Evolutionary conservation across 2,329 filamentous ascomycete species (phyloP).

Genomic region (Cercospora sp.): DNA sequence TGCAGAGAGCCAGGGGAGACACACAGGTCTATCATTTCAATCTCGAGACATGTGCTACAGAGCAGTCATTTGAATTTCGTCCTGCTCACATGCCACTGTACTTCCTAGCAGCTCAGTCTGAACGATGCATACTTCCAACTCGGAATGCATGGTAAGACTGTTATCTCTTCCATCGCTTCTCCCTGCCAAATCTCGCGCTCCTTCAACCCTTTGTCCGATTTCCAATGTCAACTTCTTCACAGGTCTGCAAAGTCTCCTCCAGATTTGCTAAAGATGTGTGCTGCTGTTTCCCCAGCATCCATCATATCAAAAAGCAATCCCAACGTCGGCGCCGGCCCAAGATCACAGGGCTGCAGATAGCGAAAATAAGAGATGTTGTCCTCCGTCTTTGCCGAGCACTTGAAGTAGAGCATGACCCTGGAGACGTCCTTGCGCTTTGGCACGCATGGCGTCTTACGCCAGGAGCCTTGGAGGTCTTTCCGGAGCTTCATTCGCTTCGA

Average conservation of each 20-base stretch:
- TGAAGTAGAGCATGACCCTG: neutral
- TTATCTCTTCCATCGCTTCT: neutral
- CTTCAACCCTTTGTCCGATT: no score
- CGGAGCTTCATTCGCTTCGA: neutral
- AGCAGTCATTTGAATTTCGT: neutral
- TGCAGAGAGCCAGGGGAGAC: neutral
- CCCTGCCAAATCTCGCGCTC: no score
- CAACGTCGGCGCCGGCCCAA: neutral
- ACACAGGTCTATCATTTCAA: neutral
- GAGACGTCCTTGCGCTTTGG: neutral
- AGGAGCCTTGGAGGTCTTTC: neutral
- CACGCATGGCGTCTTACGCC: neutral
- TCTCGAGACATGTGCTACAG: neutral
- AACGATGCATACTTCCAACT: neutral
- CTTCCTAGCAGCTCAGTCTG: neutral
- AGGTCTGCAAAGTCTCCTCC: neutral
- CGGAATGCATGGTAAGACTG: neutral
- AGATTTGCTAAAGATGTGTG: neutral
- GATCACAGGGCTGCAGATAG: neutral
- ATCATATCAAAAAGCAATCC: neutral
- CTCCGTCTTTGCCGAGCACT: no score
- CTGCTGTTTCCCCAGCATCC: neutral
- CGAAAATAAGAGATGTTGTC: no score
- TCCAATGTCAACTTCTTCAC: neutral
- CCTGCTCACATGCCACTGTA: neutral